phyloP scores from a whole-genome alignment of 345 rosid genomes.

The Brassica juncea region DNA sequence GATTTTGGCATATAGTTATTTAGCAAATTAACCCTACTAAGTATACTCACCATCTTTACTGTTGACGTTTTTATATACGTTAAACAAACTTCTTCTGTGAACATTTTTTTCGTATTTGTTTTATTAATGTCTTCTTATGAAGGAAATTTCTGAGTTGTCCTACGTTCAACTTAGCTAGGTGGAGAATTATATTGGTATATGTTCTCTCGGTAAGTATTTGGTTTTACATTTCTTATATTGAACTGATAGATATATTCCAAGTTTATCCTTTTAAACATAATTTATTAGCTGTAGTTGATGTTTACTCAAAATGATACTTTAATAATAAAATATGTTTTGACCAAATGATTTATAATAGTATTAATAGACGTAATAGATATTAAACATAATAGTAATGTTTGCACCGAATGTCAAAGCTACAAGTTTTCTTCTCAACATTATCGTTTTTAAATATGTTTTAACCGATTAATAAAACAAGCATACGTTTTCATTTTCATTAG shows the following conservation, averaged over 20 bases:
- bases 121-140: neutral
- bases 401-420: constrained; percentile 18
- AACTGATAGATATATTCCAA: neutral
- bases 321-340: neutral
- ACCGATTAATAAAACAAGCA: neutral
- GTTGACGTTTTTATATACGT: neutral
- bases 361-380: neutral
- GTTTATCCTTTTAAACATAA: neutral
- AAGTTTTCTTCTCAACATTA: constrained; percentile 1
- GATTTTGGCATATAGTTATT: constrained; percentile 9
- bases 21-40: too few species aligned
- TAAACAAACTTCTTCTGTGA: neutral
- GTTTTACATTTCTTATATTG: neutral
- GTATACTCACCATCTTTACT: constrained; percentile 6
- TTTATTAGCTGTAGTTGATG: neutral
- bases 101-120: neutral
- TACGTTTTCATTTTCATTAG: neutral
- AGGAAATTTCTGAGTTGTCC: neutral
- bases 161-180: constrained; percentile 6
- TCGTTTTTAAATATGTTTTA: constrained; percentile 3
- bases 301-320: neutral
- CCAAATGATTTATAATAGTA: neutral
- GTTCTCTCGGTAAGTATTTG: neutral
- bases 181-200: neutral
- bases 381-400: neutral